Percentiles rank a stretch among this genome's conserved stretches.
phyloP scores from a whole-genome alignment of 768 basidiomycete genomes.

The Hericium coralloides region DNA sequence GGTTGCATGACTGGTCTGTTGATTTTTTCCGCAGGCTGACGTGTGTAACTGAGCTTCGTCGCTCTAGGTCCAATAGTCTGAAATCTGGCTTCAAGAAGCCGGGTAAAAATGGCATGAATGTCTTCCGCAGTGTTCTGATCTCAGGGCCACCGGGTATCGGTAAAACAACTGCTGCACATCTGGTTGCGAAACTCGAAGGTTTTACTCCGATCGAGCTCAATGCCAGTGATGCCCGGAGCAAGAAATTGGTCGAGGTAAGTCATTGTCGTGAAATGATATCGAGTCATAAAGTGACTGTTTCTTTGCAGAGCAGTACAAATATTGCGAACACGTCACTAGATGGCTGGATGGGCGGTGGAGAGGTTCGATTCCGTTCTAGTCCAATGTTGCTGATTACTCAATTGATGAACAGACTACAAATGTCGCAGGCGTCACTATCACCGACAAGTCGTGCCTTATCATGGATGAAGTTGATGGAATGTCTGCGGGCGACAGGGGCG shows the following conservation, averaged over 20 bases:
- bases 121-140: conserved; percentile 79
- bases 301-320: conserved; percentile 71
- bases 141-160: conserved; percentile 96
- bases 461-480: conserved; percentile 99
- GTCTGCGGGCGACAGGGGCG: conserved; percentile 96
- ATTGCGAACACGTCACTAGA: conserved; percentile 85
- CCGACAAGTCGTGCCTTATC: conserved; percentile 78
- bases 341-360: conserved; percentile 62
- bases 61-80: conserved; percentile 58
- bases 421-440: conserved; percentile 63
- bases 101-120: conserved; percentile 82
- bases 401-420: conserved; percentile 41
- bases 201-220: conserved; percentile 94
- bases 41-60: neutral
- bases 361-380: conserved; percentile 26
- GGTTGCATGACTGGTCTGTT: conserved; percentile 82
- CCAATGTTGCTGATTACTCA: neutral
- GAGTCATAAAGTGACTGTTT: neutral
- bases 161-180: conserved; percentile 93
- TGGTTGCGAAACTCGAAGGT: conserved; percentile 84
- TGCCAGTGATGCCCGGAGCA: conserved; percentile 91
- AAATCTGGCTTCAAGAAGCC: conserved; percentile 87
- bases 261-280: no score
- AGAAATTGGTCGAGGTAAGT: conserved; percentile 88
- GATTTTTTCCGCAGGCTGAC: neutral